Evolutionary conservation across 495 filamentous ascomycete species (phyloP).

Genomic region (Cladorrhinum samala): DNA sequence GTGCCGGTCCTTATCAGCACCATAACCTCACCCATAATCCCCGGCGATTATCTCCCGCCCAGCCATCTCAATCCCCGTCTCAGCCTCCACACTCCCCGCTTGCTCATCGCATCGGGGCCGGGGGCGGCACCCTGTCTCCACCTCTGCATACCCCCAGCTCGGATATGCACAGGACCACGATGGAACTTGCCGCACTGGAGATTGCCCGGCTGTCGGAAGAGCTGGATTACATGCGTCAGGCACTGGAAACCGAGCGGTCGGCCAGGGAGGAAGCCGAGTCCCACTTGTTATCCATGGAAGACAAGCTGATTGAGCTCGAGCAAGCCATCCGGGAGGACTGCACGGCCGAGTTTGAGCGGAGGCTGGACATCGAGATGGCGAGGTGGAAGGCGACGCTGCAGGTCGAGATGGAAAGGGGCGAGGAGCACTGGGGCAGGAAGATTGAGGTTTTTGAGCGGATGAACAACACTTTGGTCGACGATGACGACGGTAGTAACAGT

Average conservation of each 20-base stretch:
- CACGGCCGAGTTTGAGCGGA: constrained; percentile 75
- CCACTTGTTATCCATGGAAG: constrained; percentile 55
- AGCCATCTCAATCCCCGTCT: no score
- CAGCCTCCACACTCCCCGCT: constrained; percentile 17
- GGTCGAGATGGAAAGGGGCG: constrained; percentile 62
- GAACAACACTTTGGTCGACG: constrained; percentile 38
- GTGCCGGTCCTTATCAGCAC: constrained; percentile 29
- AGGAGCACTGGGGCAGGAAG: constrained; percentile 85
- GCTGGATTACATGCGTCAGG: constrained; percentile 62
- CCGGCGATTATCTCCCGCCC: no score
- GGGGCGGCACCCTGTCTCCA: constrained; percentile 11
- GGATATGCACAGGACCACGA: constrained; percentile 56
- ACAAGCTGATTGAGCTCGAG: constrained; percentile 66
- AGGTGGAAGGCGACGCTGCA: constrained; percentile 71
- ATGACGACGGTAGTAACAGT: constrained; percentile 15
- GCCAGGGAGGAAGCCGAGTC: constrained; percentile 55
- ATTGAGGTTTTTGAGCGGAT: constrained; percentile 74
- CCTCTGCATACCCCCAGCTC: constrained; percentile 42
- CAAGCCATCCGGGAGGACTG: constrained; percentile 86
- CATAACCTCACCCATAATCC: no score
- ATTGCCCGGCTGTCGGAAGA: constrained; percentile 69
- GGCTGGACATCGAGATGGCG: constrained; percentile 63
- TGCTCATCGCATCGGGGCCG: constrained; percentile 25
- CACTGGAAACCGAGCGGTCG: constrained; percentile 50
- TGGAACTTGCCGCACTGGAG: constrained; percentile 68